phyloP scores from a whole-genome alignment of 208 protist genomes.

The Leishmania martiniquensis region DNA sequence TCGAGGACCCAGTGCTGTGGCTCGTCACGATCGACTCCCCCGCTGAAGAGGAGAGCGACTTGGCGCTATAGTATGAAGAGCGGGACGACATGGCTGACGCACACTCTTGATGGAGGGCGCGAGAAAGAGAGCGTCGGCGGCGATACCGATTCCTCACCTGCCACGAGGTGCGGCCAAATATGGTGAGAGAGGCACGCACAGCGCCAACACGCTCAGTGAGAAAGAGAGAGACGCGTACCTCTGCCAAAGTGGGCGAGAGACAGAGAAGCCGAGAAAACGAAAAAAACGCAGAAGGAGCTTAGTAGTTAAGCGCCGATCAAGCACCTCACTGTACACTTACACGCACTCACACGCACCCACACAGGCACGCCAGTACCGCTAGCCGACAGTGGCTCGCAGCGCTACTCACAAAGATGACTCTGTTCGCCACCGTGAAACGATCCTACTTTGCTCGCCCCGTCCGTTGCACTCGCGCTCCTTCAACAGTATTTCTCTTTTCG shows the following conservation, averaged over 20 bases:
- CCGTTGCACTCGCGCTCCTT: background rate
- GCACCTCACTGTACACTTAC: background rate
- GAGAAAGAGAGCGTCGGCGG: background rate
- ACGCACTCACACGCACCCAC: background rate
- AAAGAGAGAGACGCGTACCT: background rate
- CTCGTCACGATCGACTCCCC: conserved; percentile 55
- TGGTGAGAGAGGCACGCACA: background rate
- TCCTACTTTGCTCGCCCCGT: background rate
- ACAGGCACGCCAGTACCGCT: too few relatives aligned
- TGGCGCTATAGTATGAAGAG: conserved; percentile 54
- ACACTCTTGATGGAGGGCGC: background rate
- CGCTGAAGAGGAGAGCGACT: conserved; percentile 57
- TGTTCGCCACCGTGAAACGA: background rate
- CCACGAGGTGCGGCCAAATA: background rate
- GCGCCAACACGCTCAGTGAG: background rate
- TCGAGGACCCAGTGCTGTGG: conserved; percentile 51
- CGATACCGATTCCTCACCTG: background rate
- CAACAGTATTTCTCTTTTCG: background rate
- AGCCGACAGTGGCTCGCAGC: background rate
- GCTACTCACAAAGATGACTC: background rate
- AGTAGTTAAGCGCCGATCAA: background rate
- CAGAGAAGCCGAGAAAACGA: background rate
- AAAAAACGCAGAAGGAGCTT: background rate
- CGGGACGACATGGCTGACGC: conserved; percentile 56
- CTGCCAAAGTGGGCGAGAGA: background rate